Conservation (phyloP, 75 land plant genomes). For the Cunninghamia lanceolata region DNA sequence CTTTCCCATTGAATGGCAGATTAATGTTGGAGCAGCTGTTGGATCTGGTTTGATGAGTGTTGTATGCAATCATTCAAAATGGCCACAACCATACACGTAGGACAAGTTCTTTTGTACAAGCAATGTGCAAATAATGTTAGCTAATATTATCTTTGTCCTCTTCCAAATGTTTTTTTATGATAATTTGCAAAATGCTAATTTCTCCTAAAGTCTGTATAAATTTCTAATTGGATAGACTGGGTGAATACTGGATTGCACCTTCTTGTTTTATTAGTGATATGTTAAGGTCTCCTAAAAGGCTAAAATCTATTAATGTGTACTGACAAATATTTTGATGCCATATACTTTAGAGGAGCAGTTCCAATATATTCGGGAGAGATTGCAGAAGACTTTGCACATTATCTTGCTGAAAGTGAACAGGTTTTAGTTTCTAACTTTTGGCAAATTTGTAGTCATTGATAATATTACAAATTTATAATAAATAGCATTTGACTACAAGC, state of each 20-base stretch:
- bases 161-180: background rate
- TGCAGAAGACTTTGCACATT: constrained; percentile 49
- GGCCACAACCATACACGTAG: constrained; percentile 48
- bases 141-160: background rate
- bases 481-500: background rate
- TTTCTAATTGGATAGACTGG: background rate
- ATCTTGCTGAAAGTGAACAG: constrained; percentile 52
- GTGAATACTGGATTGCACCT: background rate
- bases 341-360: constrained; percentile 25
- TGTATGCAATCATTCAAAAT: constrained; percentile 29
- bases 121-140: background rate
- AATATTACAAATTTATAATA: constrained; percentile 5
- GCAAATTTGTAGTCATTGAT: background rate
- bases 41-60: constrained; percentile 41
- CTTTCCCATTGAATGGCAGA: constrained; percentile 13
- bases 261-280: background rate
- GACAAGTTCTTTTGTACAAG: background rate
- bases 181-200: background rate
- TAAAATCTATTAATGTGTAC: background rate
- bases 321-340: background rate
- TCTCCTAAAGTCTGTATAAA: background rate
- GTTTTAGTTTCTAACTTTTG: constrained; percentile 2
- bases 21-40: constrained; percentile 39
- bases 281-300: background rate
- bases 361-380: constrained; percentile 46